These are phyloP conservation scores for Pholiota conissans DNA, from an alignment of 768 basidiomycete species.

Conservation along the genomic window DNA sequence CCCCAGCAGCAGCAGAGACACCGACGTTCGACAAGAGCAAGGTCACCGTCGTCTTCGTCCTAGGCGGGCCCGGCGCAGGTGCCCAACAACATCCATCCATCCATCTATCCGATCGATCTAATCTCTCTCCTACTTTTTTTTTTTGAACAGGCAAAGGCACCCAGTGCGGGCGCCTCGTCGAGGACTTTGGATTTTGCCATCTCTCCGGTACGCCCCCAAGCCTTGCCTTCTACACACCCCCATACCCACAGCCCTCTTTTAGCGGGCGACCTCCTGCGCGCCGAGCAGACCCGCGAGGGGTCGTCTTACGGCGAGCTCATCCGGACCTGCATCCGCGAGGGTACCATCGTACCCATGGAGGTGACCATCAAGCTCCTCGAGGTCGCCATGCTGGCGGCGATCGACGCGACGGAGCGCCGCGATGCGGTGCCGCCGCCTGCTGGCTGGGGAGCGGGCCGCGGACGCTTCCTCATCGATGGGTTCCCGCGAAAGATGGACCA, in stretches of 20 bases:
- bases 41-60: conserved; percentile 90
- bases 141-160: conserved; percentile 83
- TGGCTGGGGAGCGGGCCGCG: conserved; percentile 70
- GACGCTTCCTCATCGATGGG: conserved; percentile 94
- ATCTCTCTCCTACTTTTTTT: background rate
- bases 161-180: conserved; percentile 83
- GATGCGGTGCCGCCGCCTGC: conserved; percentile 43
- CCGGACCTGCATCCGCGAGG: conserved; percentile 84
- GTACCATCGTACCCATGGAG: conserved; percentile 93
- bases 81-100: background rate
- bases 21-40: conserved; percentile 67
- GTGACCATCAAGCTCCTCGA: conserved; percentile 95
- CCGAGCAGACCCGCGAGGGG: conserved; percentile 86
- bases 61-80: conserved; percentile 98
- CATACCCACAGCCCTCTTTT: conserved; percentile 13
- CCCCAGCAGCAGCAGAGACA: conserved; percentile 1
- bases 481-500: conserved; percentile 99
- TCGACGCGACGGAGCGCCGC: background rate
- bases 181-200: conserved; percentile 87
- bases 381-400: conserved; percentile 74
- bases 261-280: conserved; percentile 98
- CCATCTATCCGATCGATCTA: background rate
- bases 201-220: conserved; percentile 69
- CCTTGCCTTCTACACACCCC: background rate
- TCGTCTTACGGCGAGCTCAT: conserved; percentile 86